Evolutionary conservation across 2,329 filamentous ascomycete genomes (phyloP).

Genomic region (Sclerotinia nivalis): DNA sequence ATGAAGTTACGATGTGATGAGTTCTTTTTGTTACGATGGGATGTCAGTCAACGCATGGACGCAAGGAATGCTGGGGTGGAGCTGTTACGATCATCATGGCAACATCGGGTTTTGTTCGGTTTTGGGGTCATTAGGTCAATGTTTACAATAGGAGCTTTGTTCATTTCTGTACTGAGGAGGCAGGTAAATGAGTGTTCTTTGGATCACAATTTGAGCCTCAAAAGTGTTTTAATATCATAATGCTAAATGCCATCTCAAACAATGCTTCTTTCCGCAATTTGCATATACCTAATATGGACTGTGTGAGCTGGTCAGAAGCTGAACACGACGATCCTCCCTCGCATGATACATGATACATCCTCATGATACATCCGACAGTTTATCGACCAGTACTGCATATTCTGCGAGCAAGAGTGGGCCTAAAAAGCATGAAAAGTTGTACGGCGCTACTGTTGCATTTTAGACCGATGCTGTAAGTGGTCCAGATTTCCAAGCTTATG

Average conservation of each 20-base stretch:
- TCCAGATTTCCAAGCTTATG: background rate
- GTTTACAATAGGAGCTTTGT: background rate
- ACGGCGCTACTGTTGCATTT: background rate
- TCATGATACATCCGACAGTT: background rate
- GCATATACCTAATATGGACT: background rate
- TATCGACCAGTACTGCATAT: background rate
- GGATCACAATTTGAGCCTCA: background rate
- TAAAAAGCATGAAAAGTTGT: background rate
- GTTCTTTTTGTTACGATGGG: background rate
- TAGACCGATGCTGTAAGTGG: no score
- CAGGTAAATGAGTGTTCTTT: background rate
- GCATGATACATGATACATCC: no score
- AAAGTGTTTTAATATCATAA: conserved; percentile 16
- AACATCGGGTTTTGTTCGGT: background rate
- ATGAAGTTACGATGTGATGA: background rate
- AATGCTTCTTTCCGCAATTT: background rate
- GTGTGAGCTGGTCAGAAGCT: background rate
- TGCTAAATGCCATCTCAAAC: background rate
- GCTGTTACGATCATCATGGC: background rate
- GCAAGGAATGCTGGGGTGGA: background rate
- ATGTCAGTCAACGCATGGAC: background rate
- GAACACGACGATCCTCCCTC: background rate
- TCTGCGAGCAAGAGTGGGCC: background rate
- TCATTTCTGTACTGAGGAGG: background rate
- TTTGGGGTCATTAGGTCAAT: background rate